These are phyloP conservation scores for Ogataea naganishii DNA, from an alignment of 805 yeast genomes.

Conservation along the genomic window DNA sequence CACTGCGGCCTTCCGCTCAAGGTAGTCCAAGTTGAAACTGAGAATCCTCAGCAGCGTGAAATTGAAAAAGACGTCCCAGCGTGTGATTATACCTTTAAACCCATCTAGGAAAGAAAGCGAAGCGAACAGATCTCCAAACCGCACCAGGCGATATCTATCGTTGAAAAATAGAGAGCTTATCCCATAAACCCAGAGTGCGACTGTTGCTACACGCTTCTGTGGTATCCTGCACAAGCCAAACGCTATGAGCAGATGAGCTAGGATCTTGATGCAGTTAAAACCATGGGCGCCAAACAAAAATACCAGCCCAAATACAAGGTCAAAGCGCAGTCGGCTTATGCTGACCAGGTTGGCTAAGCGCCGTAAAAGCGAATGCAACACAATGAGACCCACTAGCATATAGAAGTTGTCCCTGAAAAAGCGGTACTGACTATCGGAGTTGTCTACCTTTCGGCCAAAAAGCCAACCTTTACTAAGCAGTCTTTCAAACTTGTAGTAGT, in stretches of 20 bases:
- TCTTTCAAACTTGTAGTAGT: slow-evolving; percentile 54
- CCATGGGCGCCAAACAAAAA: slow-evolving; percentile 79
- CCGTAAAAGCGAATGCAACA: slow-evolving; percentile 47
- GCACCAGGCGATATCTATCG: slow-evolving; percentile 50
- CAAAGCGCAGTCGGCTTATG: slow-evolving; percentile 51
- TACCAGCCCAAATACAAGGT: slow-evolving; percentile 58
- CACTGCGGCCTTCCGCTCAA: slow-evolving; percentile 27
- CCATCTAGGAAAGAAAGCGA: slow-evolving; percentile 49
- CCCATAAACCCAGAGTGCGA: slow-evolving; percentile 69
- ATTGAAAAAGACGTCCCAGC: slow-evolving; percentile 97
- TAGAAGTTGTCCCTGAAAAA: slow-evolving; percentile 79
- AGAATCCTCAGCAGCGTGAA: slow-evolving; percentile 79
- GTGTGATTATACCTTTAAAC: slow-evolving; percentile 65
- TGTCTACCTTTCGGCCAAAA: slow-evolving; percentile 84
- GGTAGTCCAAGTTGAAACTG: slow-evolving; percentile 73
- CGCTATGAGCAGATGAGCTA: slow-evolving; percentile 47
- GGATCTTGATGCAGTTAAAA: slow-evolving; percentile 52
- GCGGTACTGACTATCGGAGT: slow-evolving; percentile 82
- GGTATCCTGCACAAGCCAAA: slow-evolving; percentile 38
- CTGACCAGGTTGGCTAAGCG: slow-evolving; percentile 18
- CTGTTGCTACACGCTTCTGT: slow-evolving; percentile 29
- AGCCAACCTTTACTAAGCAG: slow-evolving; percentile 80
- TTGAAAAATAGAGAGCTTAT: slow-evolving; percentile 71
- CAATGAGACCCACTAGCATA: slow-evolving; percentile 45
- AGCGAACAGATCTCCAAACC: slow-evolving; percentile 34